phyloP scores from a whole-genome alignment of 2,329 filamentous ascomycete genomes.

The Aspergillus sp. region DNA sequence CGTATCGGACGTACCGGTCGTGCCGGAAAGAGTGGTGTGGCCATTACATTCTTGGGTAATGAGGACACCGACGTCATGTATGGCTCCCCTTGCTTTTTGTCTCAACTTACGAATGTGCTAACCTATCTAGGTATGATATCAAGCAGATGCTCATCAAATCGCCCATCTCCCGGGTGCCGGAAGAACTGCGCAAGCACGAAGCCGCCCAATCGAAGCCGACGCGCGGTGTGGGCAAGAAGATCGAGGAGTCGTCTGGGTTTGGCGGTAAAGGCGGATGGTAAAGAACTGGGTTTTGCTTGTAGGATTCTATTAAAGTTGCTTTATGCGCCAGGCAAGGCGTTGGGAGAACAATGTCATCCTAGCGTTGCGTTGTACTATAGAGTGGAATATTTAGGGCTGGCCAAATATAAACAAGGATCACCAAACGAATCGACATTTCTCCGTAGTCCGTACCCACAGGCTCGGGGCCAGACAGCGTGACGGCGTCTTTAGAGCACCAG shows the following conservation, averaged over 20 bases:
- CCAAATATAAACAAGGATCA: slow-evolving; percentile 2
- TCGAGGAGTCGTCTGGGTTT: slow-evolving; percentile 43
- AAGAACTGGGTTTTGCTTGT: background rate
- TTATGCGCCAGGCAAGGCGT: background rate
- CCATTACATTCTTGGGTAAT: slow-evolving; percentile 89
- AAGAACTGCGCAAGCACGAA: slow-evolving; percentile 86
- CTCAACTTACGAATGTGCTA: slow-evolving; percentile 13
- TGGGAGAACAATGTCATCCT: background rate
- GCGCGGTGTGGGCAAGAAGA: slow-evolving; percentile 47
- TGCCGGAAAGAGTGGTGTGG: slow-evolving; percentile 94
- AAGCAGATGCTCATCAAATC: slow-evolving; percentile 96
- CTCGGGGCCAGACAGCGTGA: background rate
- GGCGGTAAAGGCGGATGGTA: slow-evolving; percentile 39
- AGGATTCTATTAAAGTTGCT: background rate
- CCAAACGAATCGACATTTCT: background rate
- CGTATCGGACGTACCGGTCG: slow-evolving; percentile 94
- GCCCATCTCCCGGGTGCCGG: slow-evolving; percentile 80
- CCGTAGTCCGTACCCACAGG: background rate
- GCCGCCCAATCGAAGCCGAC: slow-evolving; percentile 80
- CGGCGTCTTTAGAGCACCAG: background rate
- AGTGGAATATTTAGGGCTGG: slow-evolving; percentile 5
- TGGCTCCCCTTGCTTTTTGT: slow-evolving; percentile 22
- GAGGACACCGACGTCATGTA: slow-evolving; percentile 88
- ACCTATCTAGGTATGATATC: slow-evolving; percentile 66
- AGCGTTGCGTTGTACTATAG: background rate